Percentiles rank a stretch among this genome's conserved stretches.
Conservation (phyloP, 345 rosid species). For the Psidium guajava region DNA sequence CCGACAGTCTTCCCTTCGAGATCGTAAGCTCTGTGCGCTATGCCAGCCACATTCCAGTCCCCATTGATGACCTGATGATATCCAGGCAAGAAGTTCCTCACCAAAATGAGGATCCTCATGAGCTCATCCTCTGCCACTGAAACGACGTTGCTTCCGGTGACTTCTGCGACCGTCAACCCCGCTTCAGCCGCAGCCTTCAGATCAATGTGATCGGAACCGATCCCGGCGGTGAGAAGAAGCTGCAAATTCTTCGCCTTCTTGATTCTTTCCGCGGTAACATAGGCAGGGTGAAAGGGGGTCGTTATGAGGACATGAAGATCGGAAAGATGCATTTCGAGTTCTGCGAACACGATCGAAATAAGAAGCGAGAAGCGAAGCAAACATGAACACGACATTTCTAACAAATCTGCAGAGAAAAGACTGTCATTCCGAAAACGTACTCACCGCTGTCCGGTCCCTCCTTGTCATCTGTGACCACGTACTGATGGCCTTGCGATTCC, state of each 20-base stretch:
- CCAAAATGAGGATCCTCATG: constrained; percentile 82
- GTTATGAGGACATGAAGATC: constrained; percentile 78
- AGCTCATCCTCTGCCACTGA: constrained; percentile 94
- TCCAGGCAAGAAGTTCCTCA: constrained; percentile 79
- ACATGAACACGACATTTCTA: background rate
- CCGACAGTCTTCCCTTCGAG: constrained; percentile 91
- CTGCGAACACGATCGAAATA: background rate
- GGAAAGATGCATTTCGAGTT: constrained; percentile 61
- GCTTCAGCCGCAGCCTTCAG: constrained; percentile 78
- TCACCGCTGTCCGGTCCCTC: constrained; percentile 72
- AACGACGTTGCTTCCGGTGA: constrained; percentile 83
- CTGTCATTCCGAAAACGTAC: background rate
- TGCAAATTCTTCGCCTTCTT: constrained; percentile 78
- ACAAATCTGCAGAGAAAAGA: background rate
- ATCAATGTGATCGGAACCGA: constrained; percentile 89
- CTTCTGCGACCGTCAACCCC: constrained; percentile 85
- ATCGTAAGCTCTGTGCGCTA: constrained; percentile 79
- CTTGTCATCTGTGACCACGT: constrained; percentile 87
- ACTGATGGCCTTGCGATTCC: constrained; percentile 77
- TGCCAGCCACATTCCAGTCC: constrained; percentile 82
- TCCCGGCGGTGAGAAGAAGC: constrained; percentile 87
- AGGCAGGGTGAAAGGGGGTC: constrained; percentile 93
- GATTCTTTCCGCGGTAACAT: constrained; percentile 79
- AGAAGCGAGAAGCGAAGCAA: background rate
- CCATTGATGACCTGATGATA: constrained; percentile 65